Base-by-base conservation (phyloP, 495 filamentous ascomycete genomes). In the Xylaria telfairii region DNA sequence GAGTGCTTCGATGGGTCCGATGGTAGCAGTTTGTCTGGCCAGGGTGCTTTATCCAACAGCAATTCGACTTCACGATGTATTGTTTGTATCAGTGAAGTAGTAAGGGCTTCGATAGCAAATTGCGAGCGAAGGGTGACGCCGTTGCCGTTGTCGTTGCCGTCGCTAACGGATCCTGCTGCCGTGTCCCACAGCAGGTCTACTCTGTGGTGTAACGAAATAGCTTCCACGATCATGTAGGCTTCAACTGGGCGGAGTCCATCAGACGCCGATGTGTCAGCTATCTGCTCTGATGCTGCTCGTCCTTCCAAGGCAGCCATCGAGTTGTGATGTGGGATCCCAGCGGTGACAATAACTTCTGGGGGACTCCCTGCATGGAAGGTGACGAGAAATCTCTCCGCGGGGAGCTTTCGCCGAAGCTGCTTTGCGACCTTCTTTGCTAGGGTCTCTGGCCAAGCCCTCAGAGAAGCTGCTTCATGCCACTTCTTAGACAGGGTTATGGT, bases 351-450 rank as follows among this genome's bases (percentile, higher is more conserved):
- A 42, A 61, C 42, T n/a, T 61, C 57, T 41, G 37, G 17, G 12
- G 57, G n/a, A 41, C n/a, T 61, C 17, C 34, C 21, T 61, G 19
- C 57, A 26, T 61, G 12, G 37, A 61, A 61, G 17, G 57, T 61
- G 57, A 61, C 4, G 37, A 61, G 57, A 61, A 61, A 61, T 42
- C 57, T 61, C 57, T 42, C 57, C 37, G 57, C 42, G 37, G 57
- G 57, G 57, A 61, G 57, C 57, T 61, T 61, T 42, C n/a, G 57
- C 37, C 21, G 57, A 61, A 61, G 57, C 57, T 61, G 34, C n/a
- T 61, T 61, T 61, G 37, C 57, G 57, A 61, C 57, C 30, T 61
- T 61, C 57, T 24, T 61, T 42, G 57, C 34, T n/a, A 61, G 8
- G 37, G 57, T 61, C 57, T 39, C 37, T 61, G 57, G 57, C 37